phyloP scores from a whole-genome alignment of 78 protist genomes.

The slime mould (Dictyostelium discoideum) region DNA sequence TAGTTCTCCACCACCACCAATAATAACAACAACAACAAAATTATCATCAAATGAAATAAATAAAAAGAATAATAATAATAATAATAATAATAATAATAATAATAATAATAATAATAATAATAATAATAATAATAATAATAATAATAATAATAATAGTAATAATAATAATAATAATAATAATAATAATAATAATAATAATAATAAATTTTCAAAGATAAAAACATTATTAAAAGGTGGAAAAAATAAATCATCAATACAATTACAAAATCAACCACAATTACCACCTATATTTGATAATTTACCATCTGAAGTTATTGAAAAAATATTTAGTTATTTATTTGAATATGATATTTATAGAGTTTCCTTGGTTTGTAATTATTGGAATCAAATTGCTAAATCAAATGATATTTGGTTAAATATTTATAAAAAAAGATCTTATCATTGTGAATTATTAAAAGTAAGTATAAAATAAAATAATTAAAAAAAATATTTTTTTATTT shows the following conservation, averaged over 20 bases:
- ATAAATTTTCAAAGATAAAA: neutral
- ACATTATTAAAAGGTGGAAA: neutral
- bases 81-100: too few species aligned
- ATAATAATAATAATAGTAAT: too few species aligned
- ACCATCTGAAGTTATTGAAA: conserved; percentile 20
- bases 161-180: too few species aligned
- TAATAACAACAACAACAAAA: too few species aligned
- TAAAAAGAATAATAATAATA: neutral
- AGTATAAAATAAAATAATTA: neutral
- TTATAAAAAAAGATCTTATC: conserved; percentile 12
- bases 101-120: too few species aligned
- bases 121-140: too few species aligned
- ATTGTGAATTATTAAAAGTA: conserved; percentile 20
- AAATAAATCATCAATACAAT: neutral
- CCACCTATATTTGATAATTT: neutral
- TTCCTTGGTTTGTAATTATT: neutral
- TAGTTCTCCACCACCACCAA: neutral
- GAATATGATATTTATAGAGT: neutral
- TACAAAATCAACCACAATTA: neutral
- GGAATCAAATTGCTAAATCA: neutral
- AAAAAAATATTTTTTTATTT: too few species aligned
- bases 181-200: too few species aligned
- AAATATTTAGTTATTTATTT: conserved; percentile 15
- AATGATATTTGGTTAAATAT: conserved; percentile 27
- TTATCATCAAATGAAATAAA: neutral